phyloP scores from a whole-genome alignment of 768 basidiomycete species.

The Epithele typhae region DNA sequence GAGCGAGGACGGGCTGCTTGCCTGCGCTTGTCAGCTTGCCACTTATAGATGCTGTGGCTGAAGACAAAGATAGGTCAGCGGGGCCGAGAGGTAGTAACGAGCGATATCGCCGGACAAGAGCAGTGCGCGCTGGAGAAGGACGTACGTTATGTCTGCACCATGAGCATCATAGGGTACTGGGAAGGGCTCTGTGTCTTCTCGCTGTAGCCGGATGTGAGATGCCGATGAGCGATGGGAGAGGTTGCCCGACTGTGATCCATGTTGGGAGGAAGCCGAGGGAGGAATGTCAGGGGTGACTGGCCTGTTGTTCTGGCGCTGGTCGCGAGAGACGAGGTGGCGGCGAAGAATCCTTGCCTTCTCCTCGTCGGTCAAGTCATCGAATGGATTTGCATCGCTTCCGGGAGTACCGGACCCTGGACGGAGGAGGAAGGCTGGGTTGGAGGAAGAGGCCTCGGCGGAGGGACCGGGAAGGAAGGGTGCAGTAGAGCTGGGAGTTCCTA shows the following conservation, averaged over 20 bases:
- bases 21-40: constrained; percentile 73
- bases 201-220: constrained; percentile 23
- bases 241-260: constrained; percentile 27
- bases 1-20: constrained; percentile 58
- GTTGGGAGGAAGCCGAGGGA: not conserved
- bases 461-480: constrained; percentile 12
- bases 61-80: no score
- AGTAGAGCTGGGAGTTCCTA: constrained; percentile 27
- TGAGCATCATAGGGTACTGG: constrained; percentile 85
- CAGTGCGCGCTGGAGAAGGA: constrained; percentile 14
- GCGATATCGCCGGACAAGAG: no score
- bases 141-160: constrained; percentile 92
- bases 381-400: constrained; percentile 24
- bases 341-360: constrained; percentile 81
- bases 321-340: constrained; percentile 73
- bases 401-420: constrained; percentile 25
- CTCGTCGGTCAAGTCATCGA: constrained; percentile 70
- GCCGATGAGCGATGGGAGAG: constrained; percentile 25
- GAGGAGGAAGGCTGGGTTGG: constrained; percentile 24
- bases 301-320: constrained; percentile 43
- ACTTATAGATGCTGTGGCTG: constrained; percentile 93
- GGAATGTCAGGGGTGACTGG: constrained; percentile 14
- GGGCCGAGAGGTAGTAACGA: no score
- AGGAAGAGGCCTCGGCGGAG: constrained; percentile 14
- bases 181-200: constrained; percentile 65